Percentiles rank a stretch among this genome's conserved stretches.
phyloP scores from a whole-genome alignment of 2,329 filamentous ascomycete genomes.

The Alternaria sp. region DNA sequence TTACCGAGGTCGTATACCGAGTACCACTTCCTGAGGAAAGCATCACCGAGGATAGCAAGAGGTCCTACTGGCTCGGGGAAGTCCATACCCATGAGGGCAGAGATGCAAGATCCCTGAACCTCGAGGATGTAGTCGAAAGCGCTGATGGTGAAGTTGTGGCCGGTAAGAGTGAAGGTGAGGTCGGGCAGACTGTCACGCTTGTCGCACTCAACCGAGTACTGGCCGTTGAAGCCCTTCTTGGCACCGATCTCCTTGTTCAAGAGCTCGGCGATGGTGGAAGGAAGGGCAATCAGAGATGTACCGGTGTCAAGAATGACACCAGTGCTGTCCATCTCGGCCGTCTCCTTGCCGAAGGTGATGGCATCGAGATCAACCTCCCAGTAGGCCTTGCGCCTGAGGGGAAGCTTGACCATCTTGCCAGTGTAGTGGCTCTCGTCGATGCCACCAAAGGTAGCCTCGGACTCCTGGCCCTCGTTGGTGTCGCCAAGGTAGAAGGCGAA shows the following conservation, averaged over 20 bases:
- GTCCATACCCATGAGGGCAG: constrained; percentile 95
- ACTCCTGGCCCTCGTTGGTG: constrained; percentile 75
- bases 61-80: constrained; percentile 85
- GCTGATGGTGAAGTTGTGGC: constrained; percentile 91
- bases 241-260: constrained; percentile 98
- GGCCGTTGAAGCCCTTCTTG: constrained; percentile 96
- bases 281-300: constrained; percentile 96
- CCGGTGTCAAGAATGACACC: constrained; percentile 98
- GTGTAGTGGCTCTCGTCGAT: constrained; percentile 82
- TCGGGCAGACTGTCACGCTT: constrained; percentile 87
- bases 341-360: constrained; percentile 86
- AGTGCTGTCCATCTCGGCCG: constrained; percentile 89
- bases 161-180: constrained; percentile 87
- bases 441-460: constrained; percentile 90
- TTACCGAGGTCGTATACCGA: constrained; percentile 95
- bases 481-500: constrained; percentile 96
- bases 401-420: constrained; percentile 91
- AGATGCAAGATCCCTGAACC: constrained; percentile 94
- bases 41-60: constrained; percentile 92
- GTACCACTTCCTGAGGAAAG: constrained; percentile 84
- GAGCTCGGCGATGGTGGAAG: constrained; percentile 89
- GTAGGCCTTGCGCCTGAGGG: constrained; percentile 97
- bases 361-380: constrained; percentile 98
- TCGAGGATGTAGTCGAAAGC: constrained; percentile 96
- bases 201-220: constrained; percentile 91